Percentiles rank a stretch among this genome's conserved stretches.
Evolutionary conservation across 371 early-diverging fungal genomes (phyloP).

Genomic region (Parasitella parasitica): DNA sequence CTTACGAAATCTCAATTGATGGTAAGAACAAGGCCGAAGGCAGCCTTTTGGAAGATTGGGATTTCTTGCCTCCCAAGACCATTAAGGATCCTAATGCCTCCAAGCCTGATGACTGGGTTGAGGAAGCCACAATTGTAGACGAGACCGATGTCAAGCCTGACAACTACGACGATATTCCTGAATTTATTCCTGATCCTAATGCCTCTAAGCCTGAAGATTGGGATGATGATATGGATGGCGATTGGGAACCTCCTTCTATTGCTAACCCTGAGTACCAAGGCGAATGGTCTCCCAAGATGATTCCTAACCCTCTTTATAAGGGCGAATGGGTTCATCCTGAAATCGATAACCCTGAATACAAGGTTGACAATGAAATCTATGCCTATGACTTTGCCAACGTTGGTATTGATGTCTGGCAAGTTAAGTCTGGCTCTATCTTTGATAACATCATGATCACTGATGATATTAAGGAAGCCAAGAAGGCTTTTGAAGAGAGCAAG

Average conservation of each 20-base stretch:
- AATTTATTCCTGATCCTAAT: conserved; percentile 81
- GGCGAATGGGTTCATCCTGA: conserved; percentile 90
- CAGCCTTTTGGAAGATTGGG: conserved; percentile 83
- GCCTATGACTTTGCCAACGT: conserved; percentile 79
- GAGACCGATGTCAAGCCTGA: conserved; percentile 86
- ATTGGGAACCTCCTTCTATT: conserved; percentile 88
- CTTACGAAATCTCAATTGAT: conserved; percentile 84
- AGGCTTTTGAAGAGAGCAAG: conserved; percentile 64
- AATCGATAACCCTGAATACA: conserved; percentile 92
- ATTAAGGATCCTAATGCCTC: conserved; percentile 88
- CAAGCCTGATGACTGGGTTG: conserved; percentile 96
- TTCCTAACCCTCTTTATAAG: conserved; percentile 95
- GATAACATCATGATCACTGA: conserved; percentile 88
- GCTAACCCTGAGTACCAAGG: conserved; percentile 91
- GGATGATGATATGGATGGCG: conserved; percentile 87
- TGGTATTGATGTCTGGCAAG: conserved; percentile 97
- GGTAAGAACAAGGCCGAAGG: conserved; percentile 69
- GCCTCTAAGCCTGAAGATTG: conserved; percentile 92
- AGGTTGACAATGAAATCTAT: conserved; percentile 81
- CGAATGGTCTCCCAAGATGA: conserved; percentile 75
- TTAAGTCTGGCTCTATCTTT: conserved; percentile 90
- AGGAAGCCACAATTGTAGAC: conserved; percentile 85
- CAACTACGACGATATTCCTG: conserved; percentile 83
- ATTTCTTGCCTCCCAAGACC: conserved; percentile 86
- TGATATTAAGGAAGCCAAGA: conserved; percentile 68